Percentiles rank a stretch among this genome's conserved stretches.
Evolutionary conservation across 2,329 filamentous ascomycete genomes (phyloP).

Genomic region (Cladosporium sp.): DNA sequence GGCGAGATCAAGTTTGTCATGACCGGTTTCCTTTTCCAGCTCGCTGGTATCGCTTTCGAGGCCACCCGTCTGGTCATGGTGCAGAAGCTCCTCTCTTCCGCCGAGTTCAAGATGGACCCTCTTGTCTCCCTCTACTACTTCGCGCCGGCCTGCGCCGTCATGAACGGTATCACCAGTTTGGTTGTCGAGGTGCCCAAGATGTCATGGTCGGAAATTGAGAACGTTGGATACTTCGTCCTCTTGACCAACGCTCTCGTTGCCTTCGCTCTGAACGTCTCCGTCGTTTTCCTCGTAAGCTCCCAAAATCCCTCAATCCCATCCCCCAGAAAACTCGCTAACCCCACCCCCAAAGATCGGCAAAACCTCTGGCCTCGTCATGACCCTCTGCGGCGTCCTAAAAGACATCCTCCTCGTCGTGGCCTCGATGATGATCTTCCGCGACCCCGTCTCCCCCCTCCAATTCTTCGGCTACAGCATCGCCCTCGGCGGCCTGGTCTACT

Average conservation of each 20-base stretch:
- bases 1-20: constrained; percentile 93
- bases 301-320: neutral
- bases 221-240: constrained; percentile 68
- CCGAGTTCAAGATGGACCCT: constrained; percentile 89
- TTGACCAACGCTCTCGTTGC: constrained; percentile 72
- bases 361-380: constrained; percentile 80
- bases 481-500: constrained; percentile 73
- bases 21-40: constrained; percentile 73
- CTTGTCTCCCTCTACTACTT: constrained; percentile 88
- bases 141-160: constrained; percentile 74
- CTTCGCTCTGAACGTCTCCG: constrained; percentile 77
- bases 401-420: constrained; percentile 76
- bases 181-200: constrained; percentile 69
- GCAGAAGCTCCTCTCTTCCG: constrained; percentile 72
- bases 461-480: constrained; percentile 81
- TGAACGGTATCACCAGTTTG: constrained; percentile 71
- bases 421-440: constrained; percentile 77
- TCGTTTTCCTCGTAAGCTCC: constrained; percentile 74
- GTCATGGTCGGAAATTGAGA: constrained; percentile 64
- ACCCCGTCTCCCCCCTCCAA: constrained; percentile 68
- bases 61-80: constrained; percentile 80
- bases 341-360: constrained; percentile 65
- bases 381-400: constrained; percentile 82
- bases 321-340: neutral
- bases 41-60: constrained; percentile 74